Base-by-base conservation (phyloP, 306 rosid species). In the Cucurbita pepo region DNA sequence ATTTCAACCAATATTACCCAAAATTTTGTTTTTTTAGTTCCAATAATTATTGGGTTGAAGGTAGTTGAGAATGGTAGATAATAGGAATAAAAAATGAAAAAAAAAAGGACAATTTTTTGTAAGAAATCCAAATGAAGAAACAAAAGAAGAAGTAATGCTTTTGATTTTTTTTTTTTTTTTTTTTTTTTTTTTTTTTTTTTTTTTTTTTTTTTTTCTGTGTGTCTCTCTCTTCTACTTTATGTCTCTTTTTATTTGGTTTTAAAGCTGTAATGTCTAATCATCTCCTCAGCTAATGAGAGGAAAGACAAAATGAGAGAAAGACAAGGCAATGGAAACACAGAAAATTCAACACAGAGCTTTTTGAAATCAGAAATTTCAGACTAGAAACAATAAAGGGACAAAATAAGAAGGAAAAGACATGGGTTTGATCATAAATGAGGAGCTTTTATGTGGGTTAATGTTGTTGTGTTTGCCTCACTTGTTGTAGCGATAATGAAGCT, bases 11-110 rank as follows among this genome's bases (percentile, higher is more conserved):
- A 64, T 11, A 5, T 21, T 10, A 41, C 53, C 1, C 53, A 19
- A 40, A n/a, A 18, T 10, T 4, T 16, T 16, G 16, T 64, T 64
- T 0, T 0, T 18, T 64, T 43, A 61, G 47, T 16, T 15, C 16
- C 8, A 22, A 61, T 60, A 37, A 15, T 36, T 41, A 4, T 40
- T 41, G 3, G n/a, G 37, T 11, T 43, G 36, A 64, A 64, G 53
- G 71, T 64, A 43, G 71, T 10, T 64, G 71, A 37, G 71, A 64
- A 64, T 19, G 54, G 71, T 64, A 64, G 71, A 64, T 64, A 64
- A 41, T 64, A 43, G 19, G n/a, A 10, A 64, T 19, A 30, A 30
- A 30, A 30, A 30, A 30, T 30, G 10, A 9, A 5, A 64, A 5
- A 43, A n/a, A 5, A 64, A 5, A 10, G 12, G 9, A 9, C 8